phyloP scores from a whole-genome alignment of 1,139 yeast species.

The Lodderomyces pseudojiufengensis region DNA sequence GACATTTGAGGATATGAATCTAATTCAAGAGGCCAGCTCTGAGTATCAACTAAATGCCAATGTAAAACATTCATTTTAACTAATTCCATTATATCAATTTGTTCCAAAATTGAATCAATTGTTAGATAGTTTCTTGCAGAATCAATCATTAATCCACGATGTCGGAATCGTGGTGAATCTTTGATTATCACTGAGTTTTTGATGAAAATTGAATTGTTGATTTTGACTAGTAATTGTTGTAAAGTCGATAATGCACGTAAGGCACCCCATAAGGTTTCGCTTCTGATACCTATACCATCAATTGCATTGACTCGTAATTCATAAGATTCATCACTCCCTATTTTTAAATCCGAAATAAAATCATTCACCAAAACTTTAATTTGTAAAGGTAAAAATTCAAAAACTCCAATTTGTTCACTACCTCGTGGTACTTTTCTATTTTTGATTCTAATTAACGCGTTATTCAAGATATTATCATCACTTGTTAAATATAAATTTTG shows the following conservation, averaged over 20 bases:
- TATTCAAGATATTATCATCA: constrained; percentile 11
- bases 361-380: constrained; percentile 19
- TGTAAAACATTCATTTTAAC: constrained; percentile 43
- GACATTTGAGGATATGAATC: constrained; percentile 38
- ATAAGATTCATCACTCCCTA: constrained; percentile 43
- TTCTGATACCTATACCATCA: constrained; percentile 20
- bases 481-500: constrained; percentile 1
- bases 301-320: constrained; percentile 17
- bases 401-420: too few species aligned
- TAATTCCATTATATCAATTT: constrained; percentile 42
- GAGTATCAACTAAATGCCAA: constrained; percentile 46
- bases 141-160: constrained; percentile 46
- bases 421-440: too few species aligned
- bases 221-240: constrained; percentile 39
- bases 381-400: too few species aligned
- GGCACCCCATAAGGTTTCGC: constrained; percentile 45
- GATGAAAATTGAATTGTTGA: constrained; percentile 20
- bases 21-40: constrained; percentile 45
- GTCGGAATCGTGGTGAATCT: constrained; percentile 41
- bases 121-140: constrained; percentile 40
- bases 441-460: constrained; percentile 11
- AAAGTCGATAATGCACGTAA: constrained; percentile 43
- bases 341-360: constrained; percentile 29
- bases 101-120: constrained; percentile 28
- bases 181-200: constrained; percentile 34